These are phyloP conservation scores for Mycena galopus DNA, from an alignment of 768 basidiomycete species.

Conservation along the genomic window DNA sequence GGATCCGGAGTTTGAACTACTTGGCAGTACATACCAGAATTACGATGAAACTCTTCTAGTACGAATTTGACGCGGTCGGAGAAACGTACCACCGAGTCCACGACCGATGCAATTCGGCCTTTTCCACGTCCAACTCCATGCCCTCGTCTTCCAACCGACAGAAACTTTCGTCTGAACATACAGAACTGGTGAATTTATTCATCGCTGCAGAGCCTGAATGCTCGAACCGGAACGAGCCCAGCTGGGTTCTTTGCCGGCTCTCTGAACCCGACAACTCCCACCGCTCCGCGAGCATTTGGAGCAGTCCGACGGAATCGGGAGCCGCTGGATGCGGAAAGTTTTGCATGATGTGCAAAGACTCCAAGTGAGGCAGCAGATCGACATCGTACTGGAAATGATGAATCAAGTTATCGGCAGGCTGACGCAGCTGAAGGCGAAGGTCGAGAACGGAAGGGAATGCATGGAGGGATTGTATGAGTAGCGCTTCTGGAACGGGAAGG, in stretches of 20 bases:
- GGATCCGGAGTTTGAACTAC: no score
- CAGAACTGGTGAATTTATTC: not conserved
- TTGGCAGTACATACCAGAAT: no score
- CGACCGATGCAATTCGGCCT: not conserved
- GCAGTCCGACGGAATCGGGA: not conserved
- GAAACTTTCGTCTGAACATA: not conserved
- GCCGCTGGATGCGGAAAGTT: not conserved
- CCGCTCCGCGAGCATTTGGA: slow-evolving; percentile 9
- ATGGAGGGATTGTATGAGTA: slow-evolving; percentile 7
- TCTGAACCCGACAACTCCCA: not conserved
- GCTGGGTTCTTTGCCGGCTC: not conserved
- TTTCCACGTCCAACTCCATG: not conserved
- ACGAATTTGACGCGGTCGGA: not conserved
- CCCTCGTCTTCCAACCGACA: not conserved
- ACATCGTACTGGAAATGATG: not conserved
- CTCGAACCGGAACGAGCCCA: slow-evolving; percentile 3
- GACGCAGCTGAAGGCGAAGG: slow-evolving; percentile 14
- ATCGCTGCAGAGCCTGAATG: not conserved
- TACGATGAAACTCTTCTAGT: no score
- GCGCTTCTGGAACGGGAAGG: not conserved
- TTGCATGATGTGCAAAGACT: slow-evolving; percentile 16
- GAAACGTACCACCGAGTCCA: not conserved
- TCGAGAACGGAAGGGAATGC: not conserved
- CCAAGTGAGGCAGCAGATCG: slow-evolving; percentile 3
- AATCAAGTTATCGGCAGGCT: not conserved